Conservation (phyloP, 2,329 filamentous ascomycete species). For the Nemania serpens region DNA sequence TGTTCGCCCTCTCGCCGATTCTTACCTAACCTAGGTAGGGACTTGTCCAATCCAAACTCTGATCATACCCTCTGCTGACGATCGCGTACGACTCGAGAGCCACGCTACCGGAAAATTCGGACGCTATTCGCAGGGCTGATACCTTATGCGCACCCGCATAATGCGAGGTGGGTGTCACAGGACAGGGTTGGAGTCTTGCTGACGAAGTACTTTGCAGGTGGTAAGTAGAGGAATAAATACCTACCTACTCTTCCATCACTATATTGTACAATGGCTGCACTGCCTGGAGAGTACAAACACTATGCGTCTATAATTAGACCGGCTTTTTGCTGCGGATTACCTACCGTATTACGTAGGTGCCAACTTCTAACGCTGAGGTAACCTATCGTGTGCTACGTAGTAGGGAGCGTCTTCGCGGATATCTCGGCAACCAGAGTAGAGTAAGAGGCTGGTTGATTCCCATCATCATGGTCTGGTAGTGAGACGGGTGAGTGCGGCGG, state of each 20-base stretch:
- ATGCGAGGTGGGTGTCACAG: too few species aligned
- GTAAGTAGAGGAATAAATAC: too few species aligned
- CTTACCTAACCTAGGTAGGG: too few species aligned
- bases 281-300: neutral
- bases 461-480: neutral
- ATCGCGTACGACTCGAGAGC: conserved; percentile 19
- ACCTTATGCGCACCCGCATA: neutral
- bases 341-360: neutral
- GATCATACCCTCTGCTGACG: conserved; percentile 16
- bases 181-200: too few species aligned
- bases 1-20: too few species aligned
- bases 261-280: too few species aligned
- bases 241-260: too few species aligned
- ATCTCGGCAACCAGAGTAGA: too few species aligned
- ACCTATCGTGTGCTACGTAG: neutral
- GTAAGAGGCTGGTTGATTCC: neutral
- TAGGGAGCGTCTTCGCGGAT: neutral
- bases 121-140: conserved; percentile 11
- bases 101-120: conserved; percentile 21
- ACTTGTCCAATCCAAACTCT: too few species aligned
- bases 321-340: neutral
- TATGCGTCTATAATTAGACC: neutral
- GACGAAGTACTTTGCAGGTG: too few species aligned
- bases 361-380: too few species aligned
- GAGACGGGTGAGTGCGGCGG: neutral